A percentile compares a stretch with the other conserved stretches of the same genome.
Conservation (phyloP, 2,329 filamentous ascomycete genomes). For the Colletotrichum gigasporum region DNA sequence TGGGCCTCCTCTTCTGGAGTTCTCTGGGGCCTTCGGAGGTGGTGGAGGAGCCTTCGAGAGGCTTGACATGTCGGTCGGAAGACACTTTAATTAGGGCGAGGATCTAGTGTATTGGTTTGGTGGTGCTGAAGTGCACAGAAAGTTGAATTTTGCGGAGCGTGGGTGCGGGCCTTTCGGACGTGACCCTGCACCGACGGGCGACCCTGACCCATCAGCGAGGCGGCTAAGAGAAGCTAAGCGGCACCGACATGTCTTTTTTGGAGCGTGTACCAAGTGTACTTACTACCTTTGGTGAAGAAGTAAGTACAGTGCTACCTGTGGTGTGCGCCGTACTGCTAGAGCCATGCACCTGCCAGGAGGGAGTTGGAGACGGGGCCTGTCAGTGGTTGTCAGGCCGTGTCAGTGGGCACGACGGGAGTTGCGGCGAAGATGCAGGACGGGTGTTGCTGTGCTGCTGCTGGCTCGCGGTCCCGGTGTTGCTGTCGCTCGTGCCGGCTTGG, state of each 20-base stretch:
- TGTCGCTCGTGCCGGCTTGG: not conserved
- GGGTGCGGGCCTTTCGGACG: slow-evolving; percentile 5
- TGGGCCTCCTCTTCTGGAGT: not conserved
- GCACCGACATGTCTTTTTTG: no score
- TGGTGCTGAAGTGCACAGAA: not conserved
- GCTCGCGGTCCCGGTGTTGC: no score
- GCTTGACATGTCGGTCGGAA: slow-evolving; percentile 1
- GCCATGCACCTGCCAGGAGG: not conserved
- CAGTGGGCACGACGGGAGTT: no score
- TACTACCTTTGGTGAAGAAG: no score
- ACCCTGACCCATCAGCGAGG: not conserved
- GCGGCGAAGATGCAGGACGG: not conserved
- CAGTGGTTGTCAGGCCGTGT: no score
- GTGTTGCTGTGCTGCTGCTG: not conserved
- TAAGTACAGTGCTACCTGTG: no score
- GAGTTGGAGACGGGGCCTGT: not conserved
- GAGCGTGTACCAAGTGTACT: not conserved
- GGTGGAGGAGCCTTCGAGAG: not conserved
- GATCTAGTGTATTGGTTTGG: slow-evolving; percentile 6
- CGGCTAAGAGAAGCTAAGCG: no score
- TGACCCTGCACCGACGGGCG: slow-evolving; percentile 5
- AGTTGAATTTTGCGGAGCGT: not conserved
- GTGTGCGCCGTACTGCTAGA: not conserved
- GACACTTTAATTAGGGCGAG: slow-evolving; percentile 11
- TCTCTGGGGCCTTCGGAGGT: slow-evolving; percentile 1